Conservation (phyloP, 2,329 filamentous ascomycete species). For the Colletotrichum tamarilloi region DNA sequence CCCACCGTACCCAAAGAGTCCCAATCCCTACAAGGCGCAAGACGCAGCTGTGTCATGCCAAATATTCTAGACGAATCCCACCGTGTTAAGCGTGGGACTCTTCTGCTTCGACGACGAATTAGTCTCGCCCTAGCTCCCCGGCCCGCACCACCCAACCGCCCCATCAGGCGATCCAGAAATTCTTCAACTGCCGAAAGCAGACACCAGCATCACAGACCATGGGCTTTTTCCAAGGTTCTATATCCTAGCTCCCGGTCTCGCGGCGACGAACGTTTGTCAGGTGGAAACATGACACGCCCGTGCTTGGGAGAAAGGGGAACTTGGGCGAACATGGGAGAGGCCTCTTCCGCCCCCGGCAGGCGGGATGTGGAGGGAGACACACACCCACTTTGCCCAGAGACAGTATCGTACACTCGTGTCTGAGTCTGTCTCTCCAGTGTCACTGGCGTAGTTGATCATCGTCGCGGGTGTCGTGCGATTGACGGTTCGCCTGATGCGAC, state of each 20-base stretch:
- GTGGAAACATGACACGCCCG: conserved; percentile 25
- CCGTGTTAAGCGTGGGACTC: not conserved
- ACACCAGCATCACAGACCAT: not conserved
- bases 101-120: not conserved
- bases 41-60: not conserved
- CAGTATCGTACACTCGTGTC: not conserved
- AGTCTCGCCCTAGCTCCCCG: not conserved
- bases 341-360: not conserved
- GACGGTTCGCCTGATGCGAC: conserved; percentile 17
- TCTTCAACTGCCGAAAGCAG: conserved; percentile 11
- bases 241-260: conserved; percentile 3
- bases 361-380: conserved; percentile 12
- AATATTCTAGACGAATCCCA: not conserved
- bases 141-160: not conserved
- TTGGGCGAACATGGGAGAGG: not conserved
- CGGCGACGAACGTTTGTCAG: conserved; percentile 26
- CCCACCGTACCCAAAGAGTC: not conserved
- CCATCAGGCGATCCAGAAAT: not conserved
- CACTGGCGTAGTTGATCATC: not conserved
- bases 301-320: not conserved
- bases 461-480: not conserved
- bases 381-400: not conserved
- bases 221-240: conserved; percentile 1
- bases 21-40: conserved; percentile 1
- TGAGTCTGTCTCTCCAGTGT: not conserved